phyloP scores from a whole-genome alignment of 345 rosid species.

The Sisymbrium irio region DNA sequence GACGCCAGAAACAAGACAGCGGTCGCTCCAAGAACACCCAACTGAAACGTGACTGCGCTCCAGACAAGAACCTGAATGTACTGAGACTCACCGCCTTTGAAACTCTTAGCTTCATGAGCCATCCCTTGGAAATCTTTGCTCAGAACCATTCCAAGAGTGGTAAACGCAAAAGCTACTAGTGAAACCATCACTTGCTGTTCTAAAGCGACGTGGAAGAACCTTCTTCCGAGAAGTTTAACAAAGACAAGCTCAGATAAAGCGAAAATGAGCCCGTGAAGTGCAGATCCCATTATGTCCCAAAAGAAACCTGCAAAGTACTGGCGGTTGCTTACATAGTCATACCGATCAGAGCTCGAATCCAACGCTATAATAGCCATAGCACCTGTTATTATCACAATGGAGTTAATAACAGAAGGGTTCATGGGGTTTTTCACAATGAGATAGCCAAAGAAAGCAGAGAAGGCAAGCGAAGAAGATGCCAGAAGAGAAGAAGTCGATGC shows the following conservation, averaged over 20 bases:
- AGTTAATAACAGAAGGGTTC: constrained; percentile 62
- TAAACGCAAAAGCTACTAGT: constrained; percentile 55
- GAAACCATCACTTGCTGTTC: constrained; percentile 92
- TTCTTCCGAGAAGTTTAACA: constrained; percentile 60
- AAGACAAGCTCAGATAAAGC: constrained; percentile 80
- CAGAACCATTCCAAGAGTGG: constrained; percentile 59
- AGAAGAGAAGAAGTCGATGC: constrained; percentile 86
- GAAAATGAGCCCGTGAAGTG: constrained; percentile 83
- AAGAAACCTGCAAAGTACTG: constrained; percentile 70
- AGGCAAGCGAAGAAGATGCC: constrained; percentile 74
- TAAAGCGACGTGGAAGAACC: constrained; percentile 79
- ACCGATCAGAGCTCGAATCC: constrained; percentile 74
- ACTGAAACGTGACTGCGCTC: constrained; percentile 68
- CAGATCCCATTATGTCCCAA: constrained; percentile 83
- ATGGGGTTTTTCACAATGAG: constrained; percentile 65
- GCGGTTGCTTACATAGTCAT: constrained; percentile 40
- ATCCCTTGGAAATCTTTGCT: constrained; percentile 55
- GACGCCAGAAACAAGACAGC: constrained; percentile 73
- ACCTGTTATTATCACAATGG: constrained; percentile 62
- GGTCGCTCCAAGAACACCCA: constrained; percentile 70
- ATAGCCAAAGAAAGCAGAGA: constrained; percentile 68
- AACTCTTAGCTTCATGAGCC: constrained; percentile 46
- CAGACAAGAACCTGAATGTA: constrained; percentile 56
- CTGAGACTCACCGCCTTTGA: constrained; percentile 50
- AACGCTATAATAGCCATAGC: constrained; percentile 69